phyloP scores from a whole-genome alignment of 345 rosid genomes.

The Brassica nigra region DNA sequence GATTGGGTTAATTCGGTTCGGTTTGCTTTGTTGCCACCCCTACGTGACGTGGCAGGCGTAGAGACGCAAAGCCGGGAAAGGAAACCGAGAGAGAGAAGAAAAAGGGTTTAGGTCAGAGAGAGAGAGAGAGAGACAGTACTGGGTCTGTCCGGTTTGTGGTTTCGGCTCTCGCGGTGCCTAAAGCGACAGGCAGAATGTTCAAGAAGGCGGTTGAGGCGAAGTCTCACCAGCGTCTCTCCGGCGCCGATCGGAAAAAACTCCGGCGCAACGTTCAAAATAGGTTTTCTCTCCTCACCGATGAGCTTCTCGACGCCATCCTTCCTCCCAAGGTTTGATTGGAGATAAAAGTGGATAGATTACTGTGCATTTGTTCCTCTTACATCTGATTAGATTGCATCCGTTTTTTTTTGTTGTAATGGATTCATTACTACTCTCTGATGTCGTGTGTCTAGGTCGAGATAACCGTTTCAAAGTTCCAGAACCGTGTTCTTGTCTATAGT shows the following conservation, averaged over 20 bases:
- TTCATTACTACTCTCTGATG: slow-evolving; percentile 4
- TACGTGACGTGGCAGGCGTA: slow-evolving; percentile 26
- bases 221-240: slow-evolving; percentile 90
- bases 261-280: slow-evolving; percentile 64
- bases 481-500: slow-evolving; percentile 69
- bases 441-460: slow-evolving; percentile 62
- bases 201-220: slow-evolving; percentile 92
- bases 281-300: slow-evolving; percentile 70
- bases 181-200: slow-evolving; percentile 56
- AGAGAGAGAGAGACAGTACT: not conserved
- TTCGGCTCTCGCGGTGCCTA: slow-evolving; percentile 5
- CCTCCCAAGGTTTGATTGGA: slow-evolving; percentile 69
- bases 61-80: not conserved
- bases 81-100: slow-evolving; percentile 13
- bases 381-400: slow-evolving; percentile 14
- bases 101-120: slow-evolving; percentile 3
- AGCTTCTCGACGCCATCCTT: slow-evolving; percentile 68
- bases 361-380: not conserved
- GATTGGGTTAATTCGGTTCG: no score
- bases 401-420: not conserved
- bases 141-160: slow-evolving; percentile 21
- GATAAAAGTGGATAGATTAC: not conserved
- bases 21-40: no score
- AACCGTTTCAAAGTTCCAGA: slow-evolving; percentile 80
- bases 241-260: slow-evolving; percentile 91